Base-by-base conservation (phyloP, 2,329 filamentous ascomycete genomes). In the Cladophialophora carrionii region DNA sequence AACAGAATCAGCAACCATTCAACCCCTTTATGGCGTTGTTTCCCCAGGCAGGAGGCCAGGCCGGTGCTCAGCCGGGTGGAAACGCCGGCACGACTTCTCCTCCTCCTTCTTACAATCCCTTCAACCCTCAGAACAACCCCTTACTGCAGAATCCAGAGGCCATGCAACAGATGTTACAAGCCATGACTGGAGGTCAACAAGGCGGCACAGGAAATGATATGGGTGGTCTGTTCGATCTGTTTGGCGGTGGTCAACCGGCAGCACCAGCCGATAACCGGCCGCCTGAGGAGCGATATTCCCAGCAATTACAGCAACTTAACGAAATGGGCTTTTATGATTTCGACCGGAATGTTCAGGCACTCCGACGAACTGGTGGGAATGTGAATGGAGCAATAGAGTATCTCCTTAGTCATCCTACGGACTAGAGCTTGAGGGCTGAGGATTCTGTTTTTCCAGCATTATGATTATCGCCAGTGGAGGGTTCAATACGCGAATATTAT, bases 241-340 rank as follows among this genome's bases (percentile, higher is more conserved):
- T 68, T 76, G 74, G 72, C 20, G 70, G 69, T 20, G 65, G 54
- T 20, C 70, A 72, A 54, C 75, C 84, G 1, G 77, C 84, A 12
- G 79, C 85, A 20, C 90, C 92, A 4, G 78, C 84, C 2, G 95
- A 99, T 78, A 96, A 84, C 73, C 85, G 94, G 68, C 93, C 95
- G 4, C 94, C 95, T 0, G 95, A 99, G 81, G 95, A 98, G 78
- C 84, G 91, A 65, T 99, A 96, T 73, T 92, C 90, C 2, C 88
- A 91, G 34, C 94, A 99, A 78, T 82, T 99, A 57, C 84, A 92
- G 66, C 92, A 98, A 79, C 81, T 99, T 68, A 99, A 99, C 76
- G 95, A 98, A 71, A 99, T 99, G 95, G 95, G 95, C 2, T 99
- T 99, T 79, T 96, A 88, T 76, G 93, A 99, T 75, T 99, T 98